Evolutionary conservation across 176 grass and related monocot species (phyloP), one percentile per base, ranked within the genome.

Genomic region (Oryza officinalis): DNA sequence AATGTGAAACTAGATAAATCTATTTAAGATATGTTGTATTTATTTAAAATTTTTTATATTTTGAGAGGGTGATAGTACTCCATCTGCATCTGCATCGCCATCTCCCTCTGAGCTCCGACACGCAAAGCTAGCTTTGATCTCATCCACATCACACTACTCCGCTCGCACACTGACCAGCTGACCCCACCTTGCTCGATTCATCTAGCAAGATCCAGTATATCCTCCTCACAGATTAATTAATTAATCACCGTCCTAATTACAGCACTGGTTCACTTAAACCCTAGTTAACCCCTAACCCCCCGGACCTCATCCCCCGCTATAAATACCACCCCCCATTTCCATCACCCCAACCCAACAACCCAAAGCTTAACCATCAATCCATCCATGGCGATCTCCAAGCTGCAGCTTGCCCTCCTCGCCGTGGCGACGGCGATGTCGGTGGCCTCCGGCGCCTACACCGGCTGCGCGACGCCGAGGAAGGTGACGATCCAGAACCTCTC

Each of bases 401-500:
- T 35, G 4, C 14, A 25, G 23, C 8, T 44, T 12, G 0, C 28
- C 8, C 40, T 81, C 10, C 43, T 86, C 2, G 17, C 73, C 11
- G 47, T 13, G 6, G 68, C 65, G 9, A 2, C 47, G 27, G 0
- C 65, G 8, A 13, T 69, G 4, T 2, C 69, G 11, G 27, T 65
- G 7, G 43, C 80, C n/a, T 6, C 26, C 54, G 73, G 10, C 71
- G 61, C 15, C 22, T 61, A 61, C 57, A 61, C 57, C 22, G 27
- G 25, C 72, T 82, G 78, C 72, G 4, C 8, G 32, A 64, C 11
- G 75, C 8, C 17, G 59, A 41, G 64, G 32, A 90, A 86, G 88
- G 31, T 90, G 10, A 90, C 88, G 57, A 67, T 90, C 20, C 88
- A 90, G 88, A 90, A 90, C 88, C 44, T 86, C 0, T 72, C 67